phyloP scores from a whole-genome alignment of 306 rosid genomes.

The Quercus mongolica region DNA sequence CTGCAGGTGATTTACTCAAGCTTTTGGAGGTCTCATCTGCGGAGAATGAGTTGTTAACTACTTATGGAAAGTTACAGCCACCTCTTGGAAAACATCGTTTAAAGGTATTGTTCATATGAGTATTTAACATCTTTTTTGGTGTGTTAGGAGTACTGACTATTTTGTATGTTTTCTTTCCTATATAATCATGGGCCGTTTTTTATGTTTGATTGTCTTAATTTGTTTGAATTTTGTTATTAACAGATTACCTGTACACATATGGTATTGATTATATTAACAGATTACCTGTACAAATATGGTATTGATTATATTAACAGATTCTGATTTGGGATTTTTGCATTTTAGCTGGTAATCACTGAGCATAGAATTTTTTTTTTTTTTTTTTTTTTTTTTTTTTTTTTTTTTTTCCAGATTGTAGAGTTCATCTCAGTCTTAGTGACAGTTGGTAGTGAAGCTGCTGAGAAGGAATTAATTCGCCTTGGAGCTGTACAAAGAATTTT shows the following conservation, averaged over 20 bases:
- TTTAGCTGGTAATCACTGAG: conserved; percentile 13
- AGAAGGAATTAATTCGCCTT: conserved; percentile 75
- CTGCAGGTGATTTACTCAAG: conserved; percentile 84
- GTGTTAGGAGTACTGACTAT: conserved; percentile 9
- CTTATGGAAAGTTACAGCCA: conserved; percentile 93
- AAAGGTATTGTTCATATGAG: conserved; percentile 54
- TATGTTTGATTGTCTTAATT: neutral
- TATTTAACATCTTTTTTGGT: neutral
- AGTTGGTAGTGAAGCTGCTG: conserved; percentile 86
- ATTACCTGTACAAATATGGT: neutral
- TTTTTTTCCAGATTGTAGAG: conserved; percentile 85
- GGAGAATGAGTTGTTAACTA: conserved; percentile 66
- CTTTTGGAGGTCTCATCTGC: conserved; percentile 75
- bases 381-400: conserved; percentile 6
- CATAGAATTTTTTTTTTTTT: conserved; percentile 14
- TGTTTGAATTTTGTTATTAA: neutral
- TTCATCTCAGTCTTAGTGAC: conserved; percentile 81
- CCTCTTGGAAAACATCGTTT: conserved; percentile 97
- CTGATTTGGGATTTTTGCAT: neutral
- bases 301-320: conserved; percentile 1
- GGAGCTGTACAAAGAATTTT: conserved; percentile 82
- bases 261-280: conserved; percentile 5
- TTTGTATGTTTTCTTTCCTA: neutral
- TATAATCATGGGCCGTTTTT: neutral
- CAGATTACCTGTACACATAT: neutral